These are phyloP conservation scores for Colletotrichum euphorbiae DNA, from an alignment of 2,329 filamentous ascomycete genomes.

Conservation along the genomic window DNA sequence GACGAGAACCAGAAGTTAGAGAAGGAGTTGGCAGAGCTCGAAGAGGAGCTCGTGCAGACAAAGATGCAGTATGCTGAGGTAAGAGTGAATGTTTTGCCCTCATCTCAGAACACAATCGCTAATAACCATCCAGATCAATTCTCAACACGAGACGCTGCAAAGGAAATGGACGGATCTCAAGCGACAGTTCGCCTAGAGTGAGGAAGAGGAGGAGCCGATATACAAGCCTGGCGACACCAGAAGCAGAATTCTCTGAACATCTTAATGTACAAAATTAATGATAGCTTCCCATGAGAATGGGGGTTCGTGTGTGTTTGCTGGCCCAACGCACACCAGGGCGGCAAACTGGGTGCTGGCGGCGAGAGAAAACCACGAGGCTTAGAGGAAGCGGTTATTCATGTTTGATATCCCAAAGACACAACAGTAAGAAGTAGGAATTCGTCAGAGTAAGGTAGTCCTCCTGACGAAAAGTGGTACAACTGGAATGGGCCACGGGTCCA, in stretches of 20 bases:
- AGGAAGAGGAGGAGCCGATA: neutral
- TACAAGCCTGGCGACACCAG: slow-evolving; percentile 30
- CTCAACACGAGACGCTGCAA: slow-evolving; percentile 76
- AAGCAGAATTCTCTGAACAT: slow-evolving; percentile 37
- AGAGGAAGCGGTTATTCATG: slow-evolving; percentile 12
- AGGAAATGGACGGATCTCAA: slow-evolving; percentile 83
- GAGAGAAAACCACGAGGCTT: slow-evolving; percentile 5
- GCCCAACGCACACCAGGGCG: slow-evolving; percentile 37
- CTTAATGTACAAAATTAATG: slow-evolving; percentile 41
- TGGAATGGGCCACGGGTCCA: slow-evolving; percentile 4
- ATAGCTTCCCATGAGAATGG: slow-evolving; percentile 35
- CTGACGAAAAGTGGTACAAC: slow-evolving; percentile 3
- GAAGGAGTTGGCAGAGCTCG: slow-evolving; percentile 90
- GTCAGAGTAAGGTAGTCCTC: neutral
- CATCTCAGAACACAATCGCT: neutral
- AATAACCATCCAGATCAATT: slow-evolving; percentile 68
- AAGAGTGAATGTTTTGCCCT: slow-evolving; percentile 53
- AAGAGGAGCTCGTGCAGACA: slow-evolving; percentile 89
- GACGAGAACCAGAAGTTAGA: slow-evolving; percentile 91
- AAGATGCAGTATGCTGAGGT: slow-evolving; percentile 98
- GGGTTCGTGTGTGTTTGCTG: slow-evolving; percentile 38
- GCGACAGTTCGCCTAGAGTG: slow-evolving; percentile 62
- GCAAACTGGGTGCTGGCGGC: slow-evolving; percentile 16
- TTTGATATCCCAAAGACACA: slow-evolving; percentile 32
- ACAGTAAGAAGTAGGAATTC: slow-evolving; percentile 4